Evolutionary conservation across 2,329 filamentous ascomycete species (phyloP).

Genomic region (Lecanoromycetidae sp.): DNA sequence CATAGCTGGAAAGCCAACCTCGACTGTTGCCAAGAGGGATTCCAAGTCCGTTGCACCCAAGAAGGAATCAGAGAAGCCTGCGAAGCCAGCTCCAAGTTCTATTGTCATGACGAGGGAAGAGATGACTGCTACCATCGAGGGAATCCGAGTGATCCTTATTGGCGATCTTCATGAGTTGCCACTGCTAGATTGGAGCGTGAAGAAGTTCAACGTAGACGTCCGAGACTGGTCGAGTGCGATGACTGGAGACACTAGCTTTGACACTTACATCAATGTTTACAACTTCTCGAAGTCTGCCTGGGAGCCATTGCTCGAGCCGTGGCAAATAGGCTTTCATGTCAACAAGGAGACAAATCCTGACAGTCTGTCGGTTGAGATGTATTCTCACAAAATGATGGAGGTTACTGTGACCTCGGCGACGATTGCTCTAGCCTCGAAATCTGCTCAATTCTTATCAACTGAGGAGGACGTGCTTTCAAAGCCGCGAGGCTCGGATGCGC

Average conservation of each 20-base stretch:
- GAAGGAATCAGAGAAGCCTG: constrained; percentile 29
- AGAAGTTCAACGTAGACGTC: constrained; percentile 72
- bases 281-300: constrained; percentile 98
- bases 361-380: constrained; percentile 67
- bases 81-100: constrained; percentile 33
- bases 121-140: constrained; percentile 73
- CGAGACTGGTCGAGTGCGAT: constrained; percentile 84
- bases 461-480: constrained; percentile 90
- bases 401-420: constrained; percentile 86
- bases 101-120: constrained; percentile 59
- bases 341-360: constrained; percentile 65
- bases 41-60: constrained; percentile 36
- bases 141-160: constrained; percentile 83
- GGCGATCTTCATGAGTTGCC: constrained; percentile 93
- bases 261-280: constrained; percentile 92
- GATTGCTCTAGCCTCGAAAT: constrained; percentile 86
- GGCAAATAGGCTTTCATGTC: constrained; percentile 86
- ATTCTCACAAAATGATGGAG: constrained; percentile 82
- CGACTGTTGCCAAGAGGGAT: constrained; percentile 33
- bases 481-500: constrained; percentile 78
- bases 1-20: constrained; percentile 32
- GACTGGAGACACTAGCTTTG: constrained; percentile 77
- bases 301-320: constrained; percentile 93
- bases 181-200: constrained; percentile 85
- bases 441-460: constrained; percentile 74